Percentiles rank a stretch among this genome's conserved stretches.
Conservation (phyloP, 805 yeast species). For the Nakazawaea anatomiae region DNA sequence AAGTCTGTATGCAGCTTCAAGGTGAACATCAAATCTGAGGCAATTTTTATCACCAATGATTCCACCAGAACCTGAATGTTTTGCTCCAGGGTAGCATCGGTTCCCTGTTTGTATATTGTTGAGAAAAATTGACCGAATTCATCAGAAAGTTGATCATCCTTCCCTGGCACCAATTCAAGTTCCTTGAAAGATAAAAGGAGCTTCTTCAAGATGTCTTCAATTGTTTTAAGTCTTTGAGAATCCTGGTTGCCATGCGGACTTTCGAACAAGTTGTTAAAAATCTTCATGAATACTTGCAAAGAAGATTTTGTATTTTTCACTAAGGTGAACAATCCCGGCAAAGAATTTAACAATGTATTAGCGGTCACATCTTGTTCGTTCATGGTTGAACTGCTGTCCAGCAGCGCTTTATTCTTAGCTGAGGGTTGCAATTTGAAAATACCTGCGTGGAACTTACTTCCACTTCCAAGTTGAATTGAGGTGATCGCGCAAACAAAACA, state of each 20-base stretch:
- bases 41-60: conserved; percentile 10
- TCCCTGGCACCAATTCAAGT: not conserved
- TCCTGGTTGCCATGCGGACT: not conserved
- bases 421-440: conserved; percentile 12
- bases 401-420: conserved; percentile 11
- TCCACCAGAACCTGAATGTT: conserved; percentile 15
- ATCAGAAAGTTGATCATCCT: not conserved
- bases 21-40: conserved; percentile 8
- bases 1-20: conserved; percentile 1
- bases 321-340: conserved; percentile 17
- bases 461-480: conserved; percentile 23
- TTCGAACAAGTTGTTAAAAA: not conserved
- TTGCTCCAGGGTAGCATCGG: conserved; percentile 13
- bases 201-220: not conserved
- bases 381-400: conserved; percentile 3
- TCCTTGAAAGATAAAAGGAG: not conserved
- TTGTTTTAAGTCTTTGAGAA: not conserved
- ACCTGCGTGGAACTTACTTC: conserved; percentile 11
- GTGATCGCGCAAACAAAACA: conserved; percentile 35
- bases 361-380: conserved; percentile 11
- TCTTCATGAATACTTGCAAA: conserved; percentile 6
- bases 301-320: conserved; percentile 18
- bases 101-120: conserved; percentile 12
- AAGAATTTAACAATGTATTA: conserved; percentile 13
- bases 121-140: not conserved